Conservation (phyloP, 2,329 filamentous ascomycete genomes). For the Akanthomyces dipterigenus region DNA sequence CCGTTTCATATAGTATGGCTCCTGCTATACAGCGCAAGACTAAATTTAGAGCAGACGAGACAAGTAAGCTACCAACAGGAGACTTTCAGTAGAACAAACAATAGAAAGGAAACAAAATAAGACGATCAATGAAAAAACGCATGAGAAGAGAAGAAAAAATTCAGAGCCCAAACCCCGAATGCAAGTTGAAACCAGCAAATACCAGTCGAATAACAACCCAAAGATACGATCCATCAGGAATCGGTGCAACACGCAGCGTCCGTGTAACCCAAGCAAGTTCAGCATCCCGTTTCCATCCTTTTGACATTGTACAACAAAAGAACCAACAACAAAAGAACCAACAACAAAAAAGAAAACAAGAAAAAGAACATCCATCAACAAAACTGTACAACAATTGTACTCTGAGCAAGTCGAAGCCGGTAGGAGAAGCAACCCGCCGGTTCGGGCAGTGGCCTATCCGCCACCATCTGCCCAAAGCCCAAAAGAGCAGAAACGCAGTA, state of each 20-base stretch:
- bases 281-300: not conserved
- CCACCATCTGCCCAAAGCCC: not conserved
- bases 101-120: not conserved
- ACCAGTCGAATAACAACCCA: slow-evolving; percentile 4
- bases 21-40: slow-evolving; percentile 11
- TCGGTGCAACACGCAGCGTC: not conserved
- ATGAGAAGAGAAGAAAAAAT: slow-evolving; percentile 5
- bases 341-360: not conserved
- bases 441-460: not conserved
- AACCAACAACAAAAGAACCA: not conserved
- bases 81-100: not conserved
- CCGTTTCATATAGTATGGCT: not conserved
- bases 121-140: slow-evolving; percentile 14
- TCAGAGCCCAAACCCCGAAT: slow-evolving; percentile 9
- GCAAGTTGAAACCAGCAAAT: slow-evolving; percentile 10
- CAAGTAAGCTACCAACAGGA: slow-evolving; percentile 6
- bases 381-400: slow-evolving; percentile 13
- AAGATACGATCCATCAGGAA: not conserved
- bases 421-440: not conserved
- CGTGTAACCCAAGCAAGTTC: not conserved
- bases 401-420: slow-evolving; percentile 1
- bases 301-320: no score
- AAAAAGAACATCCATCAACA: slow-evolving; percentile 11
- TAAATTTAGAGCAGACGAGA: slow-evolving; percentile 14
- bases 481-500: not conserved